Evolutionary conservation across 208 protist species (phyloP), one percentile per base, ranked within the genome.

Genomic region (Leishmania mexicana): DNA sequence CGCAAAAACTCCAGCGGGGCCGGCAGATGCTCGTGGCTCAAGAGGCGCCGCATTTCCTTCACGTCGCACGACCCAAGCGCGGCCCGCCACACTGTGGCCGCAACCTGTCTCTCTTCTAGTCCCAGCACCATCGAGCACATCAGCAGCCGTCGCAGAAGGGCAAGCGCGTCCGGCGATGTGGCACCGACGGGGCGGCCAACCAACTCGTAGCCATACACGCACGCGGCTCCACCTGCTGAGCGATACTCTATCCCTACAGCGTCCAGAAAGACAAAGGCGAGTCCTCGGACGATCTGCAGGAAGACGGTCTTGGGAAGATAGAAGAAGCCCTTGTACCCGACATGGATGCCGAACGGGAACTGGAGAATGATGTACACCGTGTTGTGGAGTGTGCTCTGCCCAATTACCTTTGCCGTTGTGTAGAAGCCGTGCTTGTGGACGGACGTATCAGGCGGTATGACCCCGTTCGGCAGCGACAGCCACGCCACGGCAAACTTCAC

Each of bases 401-500:
- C 94, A 35, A 96, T 86, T 35, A 95, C 80, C 86, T 96, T 96
- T 42, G 92, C 85, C 1, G 89, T 91, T 40, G 94, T 97, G 81
- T 88, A 90, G 84, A 97, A 94, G 19, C 87, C 84, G 31, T 88
- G 81, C 53, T 76, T 77, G 65, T 83, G 76, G 75, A 75, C 38
- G 31, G 62, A 75, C 51, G 53, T 70, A 78, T 87, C 88, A 11
- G 78, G 40, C n/a, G 85, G 78, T 54, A 97, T 77, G 3, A 96
- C 88, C 45, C 94, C 94, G 76, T 88, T 77, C 47, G 80, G 77
- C 53, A 92, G 54, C 42, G 79, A 68, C 19, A 96, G 83, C 94
- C 94, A 97, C 47, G 81, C 74, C 62, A 94, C 1, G 24, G 85
- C 83, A 67, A 95, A 92, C 75, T 91, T 90, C 74, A 97, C 85